phyloP scores from a whole-genome alignment of 1,284 basidiomycete genomes.

The Rugosomyces carneus region DNA sequence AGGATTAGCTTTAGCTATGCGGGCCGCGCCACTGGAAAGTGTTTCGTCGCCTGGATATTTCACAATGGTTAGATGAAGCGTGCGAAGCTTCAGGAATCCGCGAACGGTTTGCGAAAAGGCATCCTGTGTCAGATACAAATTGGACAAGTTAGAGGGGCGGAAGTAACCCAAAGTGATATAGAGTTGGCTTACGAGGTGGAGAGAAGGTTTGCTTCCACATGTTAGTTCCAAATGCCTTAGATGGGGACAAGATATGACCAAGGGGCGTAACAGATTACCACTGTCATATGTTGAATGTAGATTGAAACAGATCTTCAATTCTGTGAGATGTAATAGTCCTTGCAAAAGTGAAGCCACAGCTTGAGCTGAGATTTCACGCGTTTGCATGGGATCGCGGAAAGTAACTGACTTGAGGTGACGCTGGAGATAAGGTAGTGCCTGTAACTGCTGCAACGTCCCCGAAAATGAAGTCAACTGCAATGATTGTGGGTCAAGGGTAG shows the following conservation, averaged over 20 bases:
- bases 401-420: slow-evolving; percentile 42
- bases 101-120: slow-evolving; percentile 49
- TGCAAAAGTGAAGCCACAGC: slow-evolving; percentile 51
- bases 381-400: slow-evolving; percentile 58
- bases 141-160: background rate
- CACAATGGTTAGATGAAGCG: slow-evolving; percentile 56
- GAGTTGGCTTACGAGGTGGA: slow-evolving; percentile 51
- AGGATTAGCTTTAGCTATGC: slow-evolving; percentile 58
- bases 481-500: slow-evolving; percentile 38
- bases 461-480: slow-evolving; percentile 51
- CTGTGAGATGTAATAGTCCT: slow-evolving; percentile 45
- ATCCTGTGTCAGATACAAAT: slow-evolving; percentile 29
- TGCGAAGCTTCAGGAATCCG: slow-evolving; percentile 53
- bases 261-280: slow-evolving; percentile 56
- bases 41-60: slow-evolving; percentile 59
- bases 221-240: slow-evolving; percentile 56
- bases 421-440: slow-evolving; percentile 43
- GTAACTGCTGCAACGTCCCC: slow-evolving; percentile 57
- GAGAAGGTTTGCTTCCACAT: slow-evolving; percentile 62
- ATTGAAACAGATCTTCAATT: slow-evolving; percentile 56
- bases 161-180: background rate
- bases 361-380: slow-evolving; percentile 59
- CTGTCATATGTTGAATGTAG: slow-evolving; percentile 70
- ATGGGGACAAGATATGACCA: slow-evolving; percentile 57
- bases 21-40: slow-evolving; percentile 48